These are phyloP conservation scores for Fusarium denticulatum DNA, from an alignment of 2,329 filamentous ascomycete genomes.

Conservation along the genomic window DNA sequence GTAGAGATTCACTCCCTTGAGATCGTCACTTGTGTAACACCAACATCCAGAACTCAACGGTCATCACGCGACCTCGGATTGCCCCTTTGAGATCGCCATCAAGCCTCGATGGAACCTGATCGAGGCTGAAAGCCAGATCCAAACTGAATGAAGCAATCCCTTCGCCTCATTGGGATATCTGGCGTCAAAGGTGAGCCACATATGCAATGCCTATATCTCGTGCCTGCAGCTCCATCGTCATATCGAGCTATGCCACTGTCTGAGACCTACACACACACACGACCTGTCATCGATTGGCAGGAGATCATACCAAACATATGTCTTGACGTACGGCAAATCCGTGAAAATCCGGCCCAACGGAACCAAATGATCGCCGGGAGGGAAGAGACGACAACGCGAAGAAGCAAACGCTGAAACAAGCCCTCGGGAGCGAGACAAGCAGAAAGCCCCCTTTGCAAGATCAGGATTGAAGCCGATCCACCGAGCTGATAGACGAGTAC, in stretches of 20 bases:
- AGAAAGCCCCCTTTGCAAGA: slow-evolving; percentile 9
- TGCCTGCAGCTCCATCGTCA: slow-evolving; percentile 13
- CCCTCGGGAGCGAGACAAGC: slow-evolving; percentile 1
- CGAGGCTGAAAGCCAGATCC: neutral
- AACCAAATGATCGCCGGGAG: slow-evolving; percentile 27
- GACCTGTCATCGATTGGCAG: slow-evolving; percentile 22
- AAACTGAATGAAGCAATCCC: neutral
- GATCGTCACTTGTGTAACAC: slow-evolving; percentile 3
- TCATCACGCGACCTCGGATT: neutral
- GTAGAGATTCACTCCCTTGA: neutral
- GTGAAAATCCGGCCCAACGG: slow-evolving; percentile 5
- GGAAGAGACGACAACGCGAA: slow-evolving; percentile 41
- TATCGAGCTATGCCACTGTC: slow-evolving; percentile 4
- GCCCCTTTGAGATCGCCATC: neutral
- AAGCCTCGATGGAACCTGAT: neutral
- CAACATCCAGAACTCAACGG: neutral
- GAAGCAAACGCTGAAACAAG: slow-evolving; percentile 26
- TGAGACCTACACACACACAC: slow-evolving; percentile 9
- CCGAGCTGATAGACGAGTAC: slow-evolving; percentile 19
- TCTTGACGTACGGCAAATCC: neutral
- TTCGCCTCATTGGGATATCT: neutral
- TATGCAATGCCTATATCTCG: neutral
- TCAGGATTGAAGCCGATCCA: slow-evolving; percentile 25
- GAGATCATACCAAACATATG: slow-evolving; percentile 9
- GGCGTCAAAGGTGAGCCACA: neutral